Evolutionary conservation across 2,329 filamentous ascomycete species (phyloP), one percentile per base, ranked within the genome.

Genomic region (Fusarium goolgardi): DNA sequence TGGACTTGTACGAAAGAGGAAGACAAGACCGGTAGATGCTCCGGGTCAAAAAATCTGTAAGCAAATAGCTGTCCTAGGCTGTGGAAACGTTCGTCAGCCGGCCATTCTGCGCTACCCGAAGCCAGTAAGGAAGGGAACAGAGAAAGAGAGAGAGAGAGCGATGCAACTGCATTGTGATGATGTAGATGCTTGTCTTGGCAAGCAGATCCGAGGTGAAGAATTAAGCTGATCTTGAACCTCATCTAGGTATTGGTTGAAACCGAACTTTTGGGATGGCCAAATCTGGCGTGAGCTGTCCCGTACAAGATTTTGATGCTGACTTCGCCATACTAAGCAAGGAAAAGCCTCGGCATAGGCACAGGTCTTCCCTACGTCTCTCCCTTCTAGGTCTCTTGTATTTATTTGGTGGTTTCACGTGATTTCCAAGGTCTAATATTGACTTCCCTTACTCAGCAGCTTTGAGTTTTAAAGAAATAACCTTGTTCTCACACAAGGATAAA

Each of bases 1-100:
- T 20, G 11, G 13, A 9, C 35, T 58, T 25, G 27, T 32, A 34
- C 60, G 12, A 27, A 64, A 65, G 15, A 35, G 61, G 47, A 9
- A 47, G 31, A 45, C 29, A 40, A 16, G 15, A 31, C 18, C n/a
- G 5, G 29, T 5, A 21, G 32, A 58, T 50, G 44, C 44, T 4
- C 27, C 32, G 32, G 44, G 37, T 2, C 32, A 6, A 37, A 11
- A 57, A 63, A 25, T 4, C 2, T 37, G 13, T 35, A 44, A 20
- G 1, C 7, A 57, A 5, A 49, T n/a, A 20, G 43, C 18, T 25
- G 20, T 16, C 3, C 20, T 29, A 16, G 7, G 27, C 1, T n/a
- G 18, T 2, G 12, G 16, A 18, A 25, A 7, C 9, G 5, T 18
- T 25, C 10, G 23, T 21, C 4, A 41, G 13, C 20, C 9, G 11